A percentile compares a stretch with the other conserved stretches of the same genome.
These are phyloP conservation scores for Wilhelminamyces savonicus DNA, from an alignment of 805 yeast genomes.

Conservation along the genomic window DNA sequence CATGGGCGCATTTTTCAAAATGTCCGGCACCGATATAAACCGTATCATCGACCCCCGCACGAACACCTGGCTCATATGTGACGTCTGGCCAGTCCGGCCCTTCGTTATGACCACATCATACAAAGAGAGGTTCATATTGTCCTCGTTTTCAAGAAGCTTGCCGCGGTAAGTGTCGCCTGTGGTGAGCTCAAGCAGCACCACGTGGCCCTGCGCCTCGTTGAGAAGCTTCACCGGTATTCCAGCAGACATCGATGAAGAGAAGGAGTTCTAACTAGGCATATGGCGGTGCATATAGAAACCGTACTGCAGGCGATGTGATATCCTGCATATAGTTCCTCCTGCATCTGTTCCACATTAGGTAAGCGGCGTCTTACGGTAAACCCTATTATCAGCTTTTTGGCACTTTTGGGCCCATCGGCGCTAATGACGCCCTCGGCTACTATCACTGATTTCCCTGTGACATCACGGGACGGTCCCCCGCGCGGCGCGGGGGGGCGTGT, in stretches of 20 bases:
- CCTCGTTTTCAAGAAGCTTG: constrained; percentile 79
- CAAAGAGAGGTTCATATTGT: constrained; percentile 88
- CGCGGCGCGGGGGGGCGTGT: constrained; percentile 1
- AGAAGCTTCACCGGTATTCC: constrained; percentile 82
- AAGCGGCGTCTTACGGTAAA: too few relatives aligned
- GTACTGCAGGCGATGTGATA: too few relatives aligned
- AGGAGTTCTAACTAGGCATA: too few relatives aligned
- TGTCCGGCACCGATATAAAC: constrained; percentile 82
- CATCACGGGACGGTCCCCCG: too few relatives aligned
- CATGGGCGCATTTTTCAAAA: constrained; percentile 84
- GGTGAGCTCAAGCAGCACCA: constrained; percentile 72
- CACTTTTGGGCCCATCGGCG: too few relatives aligned
- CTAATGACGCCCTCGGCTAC: too few relatives aligned
- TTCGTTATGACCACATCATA: constrained; percentile 76
- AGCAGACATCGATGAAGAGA: constrained; percentile 57
- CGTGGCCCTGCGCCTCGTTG: constrained; percentile 86
- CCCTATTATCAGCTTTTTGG: too few relatives aligned
- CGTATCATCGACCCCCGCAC: constrained; percentile 88
- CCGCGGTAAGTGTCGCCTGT: constrained; percentile 90
- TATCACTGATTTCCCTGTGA: too few relatives aligned
- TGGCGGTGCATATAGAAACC: too few relatives aligned
- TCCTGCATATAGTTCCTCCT: too few relatives aligned
- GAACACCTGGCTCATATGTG: constrained; percentile 78
- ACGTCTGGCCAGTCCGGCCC: constrained; percentile 56
- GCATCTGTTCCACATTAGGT: too few relatives aligned